phyloP scores from a whole-genome alignment of 192 early-diverging fungal species.

The Jimgerdemannia flammicorona region DNA sequence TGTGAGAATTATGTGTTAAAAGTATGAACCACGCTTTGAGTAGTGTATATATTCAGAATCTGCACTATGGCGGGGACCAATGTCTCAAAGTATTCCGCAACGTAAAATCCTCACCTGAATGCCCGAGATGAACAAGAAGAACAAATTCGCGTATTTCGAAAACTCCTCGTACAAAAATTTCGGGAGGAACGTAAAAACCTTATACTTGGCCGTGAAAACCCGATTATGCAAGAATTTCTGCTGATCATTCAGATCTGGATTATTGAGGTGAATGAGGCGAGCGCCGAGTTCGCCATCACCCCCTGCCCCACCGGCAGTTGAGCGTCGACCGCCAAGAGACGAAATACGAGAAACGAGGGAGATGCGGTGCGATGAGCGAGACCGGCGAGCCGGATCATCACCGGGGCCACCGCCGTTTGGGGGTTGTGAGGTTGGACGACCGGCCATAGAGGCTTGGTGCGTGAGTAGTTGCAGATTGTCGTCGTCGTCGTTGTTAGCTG shows the following conservation, averaged over 20 bases:
- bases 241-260: slow-evolving; percentile 68
- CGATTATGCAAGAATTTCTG: slow-evolving; percentile 88
- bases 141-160: slow-evolving; percentile 97
- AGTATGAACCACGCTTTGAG: too few species aligned
- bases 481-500: neutral
- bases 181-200: slow-evolving; percentile 84
- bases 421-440: neutral
- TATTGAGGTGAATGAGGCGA: slow-evolving; percentile 91
- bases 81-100: neutral
- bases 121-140: slow-evolving; percentile 95
- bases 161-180: slow-evolving; percentile 98
- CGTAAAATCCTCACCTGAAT: slow-evolving; percentile 67
- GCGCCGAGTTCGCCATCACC: slow-evolving; percentile 11
- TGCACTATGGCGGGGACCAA: neutral
- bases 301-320: neutral
- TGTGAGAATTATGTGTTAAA: too few species aligned
- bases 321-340: neutral
- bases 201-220: slow-evolving; percentile 97
- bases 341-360: neutral
- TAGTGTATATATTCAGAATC: slow-evolving; percentile 4
- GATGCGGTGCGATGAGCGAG: neutral
- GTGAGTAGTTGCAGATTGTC: neutral
- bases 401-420: neutral
- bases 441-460: slow-evolving; percentile 2
- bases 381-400: neutral